Percentiles rank a stretch among this genome's conserved stretches.
phyloP scores from a whole-genome alignment of 2,329 filamentous ascomycete genomes.

The Verticillium tricorpus region DNA sequence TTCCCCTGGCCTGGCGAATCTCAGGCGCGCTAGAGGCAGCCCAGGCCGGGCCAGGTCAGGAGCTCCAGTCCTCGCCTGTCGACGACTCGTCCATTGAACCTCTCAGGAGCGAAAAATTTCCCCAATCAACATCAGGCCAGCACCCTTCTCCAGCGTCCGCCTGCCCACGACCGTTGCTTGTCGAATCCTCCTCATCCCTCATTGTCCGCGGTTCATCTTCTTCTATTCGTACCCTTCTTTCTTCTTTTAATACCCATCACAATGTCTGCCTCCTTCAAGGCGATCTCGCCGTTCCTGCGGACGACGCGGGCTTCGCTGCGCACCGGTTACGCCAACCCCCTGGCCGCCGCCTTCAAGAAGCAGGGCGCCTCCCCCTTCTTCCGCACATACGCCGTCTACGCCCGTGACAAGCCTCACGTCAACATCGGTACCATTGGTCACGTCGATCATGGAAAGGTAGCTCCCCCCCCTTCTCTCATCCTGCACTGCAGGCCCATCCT shows the following conservation, averaged over 20 bases:
- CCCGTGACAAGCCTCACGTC: slow-evolving; percentile 94
- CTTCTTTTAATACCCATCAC: slow-evolving; percentile 31
- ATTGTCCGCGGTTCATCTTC: slow-evolving; percentile 12
- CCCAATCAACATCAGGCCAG: slow-evolving; percentile 4
- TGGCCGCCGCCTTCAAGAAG: slow-evolving; percentile 64
- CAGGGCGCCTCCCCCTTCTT: slow-evolving; percentile 60
- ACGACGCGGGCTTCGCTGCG: slow-evolving; percentile 72
- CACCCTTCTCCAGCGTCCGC: neutral
- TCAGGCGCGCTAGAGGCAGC: neutral
- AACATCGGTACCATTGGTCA: slow-evolving; percentile 99
- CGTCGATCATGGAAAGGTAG: slow-evolving; percentile 98
- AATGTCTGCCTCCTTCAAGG: slow-evolving; percentile 80
- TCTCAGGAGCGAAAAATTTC: slow-evolving; percentile 1
- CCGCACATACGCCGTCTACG: slow-evolving; percentile 66
- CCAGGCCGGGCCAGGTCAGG: neutral
- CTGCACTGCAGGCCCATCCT: neutral
- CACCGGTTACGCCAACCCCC: slow-evolving; percentile 67
- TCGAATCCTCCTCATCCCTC: slow-evolving; percentile 9
- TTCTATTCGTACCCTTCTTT: slow-evolving; percentile 16
- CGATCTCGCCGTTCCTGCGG: slow-evolving; percentile 73
- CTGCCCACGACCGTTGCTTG: slow-evolving; percentile 4
- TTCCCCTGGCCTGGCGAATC: neutral
- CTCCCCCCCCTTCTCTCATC: neutral
- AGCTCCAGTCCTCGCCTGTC: neutral
- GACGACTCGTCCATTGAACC: neutral